These are phyloP conservation scores for Schwanniomyces pseudopolymorphus DNA, from an alignment of 805 yeast genomes.

Conservation along the genomic window DNA sequence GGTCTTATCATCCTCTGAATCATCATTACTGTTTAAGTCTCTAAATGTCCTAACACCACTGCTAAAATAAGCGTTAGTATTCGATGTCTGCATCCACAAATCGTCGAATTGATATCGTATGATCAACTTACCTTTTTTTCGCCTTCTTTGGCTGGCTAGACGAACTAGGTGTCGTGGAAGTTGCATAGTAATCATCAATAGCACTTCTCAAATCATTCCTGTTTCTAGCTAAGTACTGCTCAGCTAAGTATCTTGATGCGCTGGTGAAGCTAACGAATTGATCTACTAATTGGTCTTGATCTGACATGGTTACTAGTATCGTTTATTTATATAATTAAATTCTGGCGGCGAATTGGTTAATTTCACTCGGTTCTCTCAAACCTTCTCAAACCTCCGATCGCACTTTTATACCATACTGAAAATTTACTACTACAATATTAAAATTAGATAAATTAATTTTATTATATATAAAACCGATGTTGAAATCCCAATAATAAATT, in stretches of 20 bases:
- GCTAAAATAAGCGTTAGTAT: neutral
- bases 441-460: constrained; percentile 2
- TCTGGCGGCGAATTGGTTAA: neutral
- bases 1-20: constrained; percentile 55
- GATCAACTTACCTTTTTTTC: constrained; percentile 1
- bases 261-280: constrained; percentile 38
- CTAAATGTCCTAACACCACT: constrained; percentile 37
- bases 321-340: neutral
- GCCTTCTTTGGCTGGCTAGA: neutral
- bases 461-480: constrained; percentile 36
- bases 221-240: constrained; percentile 39
- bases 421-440: neutral
- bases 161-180: constrained; percentile 3
- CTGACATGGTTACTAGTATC: constrained; percentile 11
- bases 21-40: constrained; percentile 41
- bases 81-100: neutral
- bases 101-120: neutral
- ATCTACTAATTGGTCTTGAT: constrained; percentile 22
- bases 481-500: constrained; percentile 43
- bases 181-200: constrained; percentile 41
- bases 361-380: too few relatives aligned
- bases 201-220: constrained; percentile 37
- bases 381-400: neutral
- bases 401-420: neutral
- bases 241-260: constrained; percentile 34